Evolutionary conservation across 352 stramenopile species (phyloP).

Genomic region (Pythium angustatum): DNA sequence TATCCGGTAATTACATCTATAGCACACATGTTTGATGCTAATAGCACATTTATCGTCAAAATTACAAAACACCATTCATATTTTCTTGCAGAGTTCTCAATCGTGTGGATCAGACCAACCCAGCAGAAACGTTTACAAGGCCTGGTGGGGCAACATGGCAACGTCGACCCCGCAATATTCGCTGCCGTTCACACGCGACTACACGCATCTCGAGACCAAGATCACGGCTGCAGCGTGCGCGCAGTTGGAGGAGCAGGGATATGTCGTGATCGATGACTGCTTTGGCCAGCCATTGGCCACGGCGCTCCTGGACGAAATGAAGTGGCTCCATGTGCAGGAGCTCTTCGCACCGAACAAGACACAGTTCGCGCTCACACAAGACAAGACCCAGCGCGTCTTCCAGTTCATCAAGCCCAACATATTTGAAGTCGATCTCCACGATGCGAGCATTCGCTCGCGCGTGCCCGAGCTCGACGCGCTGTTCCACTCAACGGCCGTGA

Average conservation of each 20-base stretch:
- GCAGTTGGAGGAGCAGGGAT: slow-evolving; percentile 52
- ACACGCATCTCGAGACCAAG: slow-evolving; percentile 44
- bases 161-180: slow-evolving; percentile 35
- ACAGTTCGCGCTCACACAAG: slow-evolving; percentile 69
- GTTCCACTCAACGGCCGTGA: slow-evolving; percentile 60
- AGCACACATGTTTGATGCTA: neutral
- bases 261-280: slow-evolving; percentile 69
- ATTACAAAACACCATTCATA: slow-evolving; percentile 19
- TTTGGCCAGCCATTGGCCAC: slow-evolving; percentile 56
- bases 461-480: slow-evolving; percentile 67
- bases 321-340: slow-evolving; percentile 46
- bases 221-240: slow-evolving; percentile 46
- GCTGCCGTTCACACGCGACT: slow-evolving; percentile 54
- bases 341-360: slow-evolving; percentile 83
- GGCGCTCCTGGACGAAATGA: slow-evolving; percentile 66
- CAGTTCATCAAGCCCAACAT: slow-evolving; percentile 85
- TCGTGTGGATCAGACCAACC: neutral
- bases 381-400: slow-evolving; percentile 34
- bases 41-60: neutral
- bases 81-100: neutral
- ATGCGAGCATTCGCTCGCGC: slow-evolving; percentile 47
- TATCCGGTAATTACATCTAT: neutral
- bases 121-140: no score
- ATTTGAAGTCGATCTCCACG: slow-evolving; percentile 81
- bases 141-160: neutral